A percentile compares a stretch with the other conserved stretches of the same genome.
Conservation (phyloP, 1,139 yeast genomes). For the Saccharomyces hybrid region DNA sequence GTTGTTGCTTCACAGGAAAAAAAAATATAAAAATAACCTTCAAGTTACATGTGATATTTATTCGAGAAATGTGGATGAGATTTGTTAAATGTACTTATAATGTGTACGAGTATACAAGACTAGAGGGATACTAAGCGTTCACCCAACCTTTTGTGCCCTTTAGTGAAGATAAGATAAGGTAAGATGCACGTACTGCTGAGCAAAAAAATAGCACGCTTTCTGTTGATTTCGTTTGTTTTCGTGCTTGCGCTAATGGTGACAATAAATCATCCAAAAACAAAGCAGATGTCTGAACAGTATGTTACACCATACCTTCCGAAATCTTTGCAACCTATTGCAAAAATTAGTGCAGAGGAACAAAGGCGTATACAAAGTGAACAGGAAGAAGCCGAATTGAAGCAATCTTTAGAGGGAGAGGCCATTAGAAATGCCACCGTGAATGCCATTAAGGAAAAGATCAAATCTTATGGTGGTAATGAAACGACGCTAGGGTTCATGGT, state of each 20-base stretch:
- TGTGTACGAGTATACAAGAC: neutral
- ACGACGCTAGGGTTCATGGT: conserved; percentile 10
- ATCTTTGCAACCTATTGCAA: neutral
- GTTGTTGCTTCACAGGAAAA: neutral
- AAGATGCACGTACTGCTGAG: conserved; percentile 11
- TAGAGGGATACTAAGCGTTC: neutral
- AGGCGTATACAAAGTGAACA: neutral
- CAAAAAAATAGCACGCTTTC: conserved; percentile 11
- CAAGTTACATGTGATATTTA: neutral
- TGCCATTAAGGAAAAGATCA: neutral
- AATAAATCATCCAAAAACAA: neutral
- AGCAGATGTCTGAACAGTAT: neutral
- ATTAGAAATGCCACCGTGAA: neutral
- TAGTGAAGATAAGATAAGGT: neutral
- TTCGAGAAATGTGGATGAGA: neutral
- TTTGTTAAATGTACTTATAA: too few relatives aligned
- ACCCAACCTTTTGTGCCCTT: neutral
- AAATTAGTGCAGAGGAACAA: neutral
- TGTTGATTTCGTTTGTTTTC: conserved; percentile 7
- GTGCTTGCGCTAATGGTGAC: conserved; percentile 2
- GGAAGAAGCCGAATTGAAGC: neutral
- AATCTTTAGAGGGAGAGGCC: neutral
- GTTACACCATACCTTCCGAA: neutral
- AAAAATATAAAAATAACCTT: neutral
- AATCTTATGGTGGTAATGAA: conserved; percentile 4